Conservation (phyloP, 495 filamentous ascomycete genomes). For the Penicillium pancosmium region DNA sequence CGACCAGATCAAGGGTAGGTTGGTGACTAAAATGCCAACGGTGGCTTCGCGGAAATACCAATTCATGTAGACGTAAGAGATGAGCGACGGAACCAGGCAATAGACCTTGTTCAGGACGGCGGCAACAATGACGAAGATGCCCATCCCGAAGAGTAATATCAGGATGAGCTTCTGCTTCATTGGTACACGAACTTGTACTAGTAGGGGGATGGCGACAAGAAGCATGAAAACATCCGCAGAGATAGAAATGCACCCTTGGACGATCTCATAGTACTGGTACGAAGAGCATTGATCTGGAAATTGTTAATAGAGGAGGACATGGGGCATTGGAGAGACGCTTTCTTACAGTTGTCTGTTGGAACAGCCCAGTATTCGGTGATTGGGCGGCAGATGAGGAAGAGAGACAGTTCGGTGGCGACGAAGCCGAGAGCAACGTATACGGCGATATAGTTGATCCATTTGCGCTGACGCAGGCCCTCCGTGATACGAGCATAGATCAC, state of each 20-base stretch:
- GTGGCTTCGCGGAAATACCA: constrained; percentile 75
- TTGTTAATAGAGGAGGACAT: background rate
- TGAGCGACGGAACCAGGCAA: constrained; percentile 56
- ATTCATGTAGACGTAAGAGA: constrained; percentile 61
- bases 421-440: constrained; percentile 61
- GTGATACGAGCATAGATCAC: constrained; percentile 57
- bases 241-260: constrained; percentile 61
- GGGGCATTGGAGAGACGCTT: background rate
- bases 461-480: constrained; percentile 40
- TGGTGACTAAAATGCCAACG: constrained; percentile 66
- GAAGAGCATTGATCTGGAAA: constrained; percentile 49
- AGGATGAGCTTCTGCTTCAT: constrained; percentile 60
- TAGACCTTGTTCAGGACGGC: constrained; percentile 69
- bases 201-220: constrained; percentile 62
- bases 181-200: constrained; percentile 59
- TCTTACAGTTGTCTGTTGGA: constrained; percentile 38
- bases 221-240: constrained; percentile 69
- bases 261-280: constrained; percentile 55
- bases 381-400: constrained; percentile 65
- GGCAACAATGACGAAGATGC: constrained; percentile 68
- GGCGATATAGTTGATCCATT: constrained; percentile 48
- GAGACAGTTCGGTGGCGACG: constrained; percentile 61
- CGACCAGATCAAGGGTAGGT: constrained; percentile 67
- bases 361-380: constrained; percentile 64
- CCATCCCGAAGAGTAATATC: constrained; percentile 54